Conservation (phyloP, 225 moss, liverwort and hornwort genomes). For the Marchantia polymorpha region DNA sequence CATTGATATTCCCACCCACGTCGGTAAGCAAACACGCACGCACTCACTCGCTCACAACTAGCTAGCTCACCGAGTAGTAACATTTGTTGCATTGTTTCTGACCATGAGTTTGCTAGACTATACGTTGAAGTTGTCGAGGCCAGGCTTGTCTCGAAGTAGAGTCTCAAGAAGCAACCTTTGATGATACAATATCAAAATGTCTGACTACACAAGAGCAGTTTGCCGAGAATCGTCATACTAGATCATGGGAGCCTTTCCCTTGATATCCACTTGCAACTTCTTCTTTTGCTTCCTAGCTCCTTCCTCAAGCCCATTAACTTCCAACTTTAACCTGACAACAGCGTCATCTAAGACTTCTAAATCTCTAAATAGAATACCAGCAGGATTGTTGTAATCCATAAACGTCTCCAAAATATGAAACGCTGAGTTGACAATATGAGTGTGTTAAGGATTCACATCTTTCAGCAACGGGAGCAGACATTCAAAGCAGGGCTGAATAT, state of each 20-base stretch:
- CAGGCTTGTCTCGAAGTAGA: slow-evolving; percentile 78
- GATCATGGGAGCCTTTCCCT: slow-evolving; percentile 72
- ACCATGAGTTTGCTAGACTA: too few relatives aligned
- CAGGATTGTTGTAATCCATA: slow-evolving; percentile 99
- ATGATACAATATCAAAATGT: slow-evolving; percentile 79
- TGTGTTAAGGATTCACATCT: slow-evolving; percentile 78
- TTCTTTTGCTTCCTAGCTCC: slow-evolving; percentile 53
- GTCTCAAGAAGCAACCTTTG: slow-evolving; percentile 88
- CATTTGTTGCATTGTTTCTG: too few relatives aligned
- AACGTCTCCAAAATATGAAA: slow-evolving; percentile 97
- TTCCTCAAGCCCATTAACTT: slow-evolving; percentile 68
- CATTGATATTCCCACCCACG: too few relatives aligned
- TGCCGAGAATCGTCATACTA: slow-evolving; percentile 62
- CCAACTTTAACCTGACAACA: slow-evolving; percentile 73
- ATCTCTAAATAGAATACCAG: slow-evolving; percentile 89
- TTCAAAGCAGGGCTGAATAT: slow-evolving; percentile 89
- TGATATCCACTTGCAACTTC: slow-evolving; percentile 47
- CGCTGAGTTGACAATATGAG: slow-evolving; percentile 85
- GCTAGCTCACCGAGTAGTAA: too few relatives aligned
- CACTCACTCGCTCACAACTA: too few relatives aligned
- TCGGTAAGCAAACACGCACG: too few relatives aligned
- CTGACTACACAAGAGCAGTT: slow-evolving; percentile 50
- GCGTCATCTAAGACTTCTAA: slow-evolving; percentile 94
- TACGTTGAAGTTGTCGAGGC: too few relatives aligned
- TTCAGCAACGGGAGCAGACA: slow-evolving; percentile 90